phyloP scores from a whole-genome alignment of 306 rosid genomes.

The Gillenia trifoliata region DNA sequence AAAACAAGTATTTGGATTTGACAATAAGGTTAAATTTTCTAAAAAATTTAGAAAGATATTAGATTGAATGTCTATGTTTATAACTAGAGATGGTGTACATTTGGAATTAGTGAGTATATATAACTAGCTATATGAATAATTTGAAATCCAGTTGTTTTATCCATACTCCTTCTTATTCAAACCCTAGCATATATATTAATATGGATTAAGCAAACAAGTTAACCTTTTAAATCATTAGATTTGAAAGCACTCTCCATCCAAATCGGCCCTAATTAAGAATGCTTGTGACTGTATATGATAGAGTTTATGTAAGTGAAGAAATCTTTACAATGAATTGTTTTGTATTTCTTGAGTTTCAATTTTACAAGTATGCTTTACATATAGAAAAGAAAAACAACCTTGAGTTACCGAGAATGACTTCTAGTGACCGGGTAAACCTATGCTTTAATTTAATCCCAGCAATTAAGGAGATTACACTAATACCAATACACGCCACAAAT shows the following conservation, averaged over 20 bases:
- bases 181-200: background rate
- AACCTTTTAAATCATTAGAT: too few species aligned
- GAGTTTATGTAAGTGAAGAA: background rate
- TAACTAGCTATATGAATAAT: background rate
- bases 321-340: too few species aligned
- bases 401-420: too few species aligned
- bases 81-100: background rate
- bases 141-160: background rate
- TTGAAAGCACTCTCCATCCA: background rate
- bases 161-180: background rate
- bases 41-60: too few species aligned
- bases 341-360: too few species aligned
- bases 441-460: too few species aligned
- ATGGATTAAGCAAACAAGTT: background rate
- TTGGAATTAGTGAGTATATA: background rate
- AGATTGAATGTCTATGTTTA: background rate
- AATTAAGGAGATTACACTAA: too few species aligned
- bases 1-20: background rate
- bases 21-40: background rate
- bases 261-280: background rate
- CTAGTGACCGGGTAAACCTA: too few species aligned
- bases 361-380: too few species aligned
- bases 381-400: too few species aligned
- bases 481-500: too few species aligned
- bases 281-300: background rate